Base-by-base conservation (phyloP, 306 rosid species). In the Lathyrus sativus region DNA sequence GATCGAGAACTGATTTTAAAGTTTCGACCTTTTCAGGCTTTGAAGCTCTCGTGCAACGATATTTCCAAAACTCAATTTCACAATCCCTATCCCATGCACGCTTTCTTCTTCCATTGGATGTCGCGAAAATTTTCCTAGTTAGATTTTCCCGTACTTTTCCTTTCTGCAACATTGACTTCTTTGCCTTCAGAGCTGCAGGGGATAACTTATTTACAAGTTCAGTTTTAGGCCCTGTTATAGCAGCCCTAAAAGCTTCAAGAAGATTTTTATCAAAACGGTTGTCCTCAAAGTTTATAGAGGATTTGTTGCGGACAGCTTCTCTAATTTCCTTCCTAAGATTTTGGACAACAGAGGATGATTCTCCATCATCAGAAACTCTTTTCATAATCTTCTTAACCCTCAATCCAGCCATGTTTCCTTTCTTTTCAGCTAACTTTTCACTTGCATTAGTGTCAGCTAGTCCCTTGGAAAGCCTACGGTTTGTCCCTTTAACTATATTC, bases 11-110 rank as follows among this genome's bases (percentile, higher is more conserved):
- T 26, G 99, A 93, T 83, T 90, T 88, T 71, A 93, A 81, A 70
- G 97, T 93, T 78, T 84, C 84, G 22, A 93, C 75, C 84, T 93
- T 93, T 80, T 90, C 99, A 44, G 99, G 97, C 76, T 83, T 89
- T 14, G 89, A 24, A 51, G 89, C 78, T 75, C 91, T 76, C 76
- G 55, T 63, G 87, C 99, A 88, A 33, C 97, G 95, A 76, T 88
- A 84, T 85, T 88, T 93, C 99, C 99, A 93, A 81, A 93, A 93
- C 77, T 93, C 99, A 56, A 93, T 79, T 81, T 93, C 96, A 77
- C 97, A 88, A 70, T 90, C 97, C 83, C 97, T 78, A 78, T 93
- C 97, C 99, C 99, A 90, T 62, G 97, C 95, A 38, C 89, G 96
- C 83, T 88, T 93, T 79, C 97, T 74, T 67, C 85, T 88, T 81